Base-by-base conservation (phyloP, 2,329 filamentous ascomycete genomes). In the Tolypocladium endophyticum region DNA sequence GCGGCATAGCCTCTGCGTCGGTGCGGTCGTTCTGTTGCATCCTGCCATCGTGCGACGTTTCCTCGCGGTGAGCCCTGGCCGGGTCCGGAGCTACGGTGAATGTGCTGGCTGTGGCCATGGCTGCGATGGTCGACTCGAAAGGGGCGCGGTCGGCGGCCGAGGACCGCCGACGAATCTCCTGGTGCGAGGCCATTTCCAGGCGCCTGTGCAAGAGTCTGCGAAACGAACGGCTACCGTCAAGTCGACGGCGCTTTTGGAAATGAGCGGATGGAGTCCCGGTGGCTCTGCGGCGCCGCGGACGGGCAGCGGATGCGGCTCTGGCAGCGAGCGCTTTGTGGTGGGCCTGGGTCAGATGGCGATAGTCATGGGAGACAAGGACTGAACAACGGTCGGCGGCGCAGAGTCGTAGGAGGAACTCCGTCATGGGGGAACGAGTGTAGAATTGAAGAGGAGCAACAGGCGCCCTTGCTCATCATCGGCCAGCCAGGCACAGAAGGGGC, bases 381-480 rank as follows among this genome's bases (percentile, higher is more conserved):
- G 76, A 76, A 68, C 72, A 77, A 67, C 76, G 74, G 70, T 78
- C 75, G 65, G 74, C 70, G 68, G 76, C 74, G 69, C 79, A 81
- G 64, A 79, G 72, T 69, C 74, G 72, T 61, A 80, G 68, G 62
- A 79, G 73, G 68, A 75, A 76, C 67, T 71, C 73, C 67, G 75
- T 79, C 79, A 82, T 82, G 76, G 68, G 69, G 64, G 63, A 68
- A 58, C 47, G 57, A 59, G 52, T 59, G 59, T 56, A 55, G 61
- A 52, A 60, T 56, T 54, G 61, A 52, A 60, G 61, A 66, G 60
- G 62, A 67, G 62, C 64, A 61, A 65, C 61, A 63, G 63, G 58
- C 57, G 43, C 28, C n/a, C 36, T 9, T 60, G 53, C 57, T 61
- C 58, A 57, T 57, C 43, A 28, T 45, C 33, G 43, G 50, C 50